Base-by-base conservation (phyloP, 2,329 filamentous ascomycete species). In the Gnomoniopsis sp. region DNA sequence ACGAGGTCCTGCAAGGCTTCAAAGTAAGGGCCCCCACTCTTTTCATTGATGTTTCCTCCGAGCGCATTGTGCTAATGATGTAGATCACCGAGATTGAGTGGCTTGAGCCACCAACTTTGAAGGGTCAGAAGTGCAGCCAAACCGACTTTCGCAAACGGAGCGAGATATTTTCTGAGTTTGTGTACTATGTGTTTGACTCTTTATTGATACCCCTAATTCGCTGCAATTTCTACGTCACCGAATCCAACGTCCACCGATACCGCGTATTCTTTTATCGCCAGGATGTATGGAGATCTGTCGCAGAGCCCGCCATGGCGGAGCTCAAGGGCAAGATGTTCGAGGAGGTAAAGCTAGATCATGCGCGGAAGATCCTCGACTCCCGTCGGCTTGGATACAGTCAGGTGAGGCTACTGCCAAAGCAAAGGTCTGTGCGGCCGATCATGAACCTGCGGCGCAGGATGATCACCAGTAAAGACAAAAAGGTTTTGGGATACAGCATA, bases 181-280 rank as follows among this genome's bases (percentile, higher is more conserved):
- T 98, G 7, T 98, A 97, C 74, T 99, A 93, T 70, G 65, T 96
- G 3, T 95, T 99, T 67, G 95, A 99, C 72, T 97, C 93, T 0
- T 79, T 97, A 22, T 70, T 99, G 57, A 89, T 98, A 66, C 93
- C 95, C 11, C 79, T 99, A 8, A 83, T 98, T 50, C 86, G 90
- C 36, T 87, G 85, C 62, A 93, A 95, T 67, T 99, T 99, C 68
- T 93, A 98, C 69, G 90, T 97, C 41, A 99, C 95, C 0, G 95
- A 99, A 71, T 95, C 92, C 0, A 92, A 86, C 63, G 79, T 80
- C 1, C 86, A 96, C 68, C 87, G 88, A 17, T 91, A 95, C 66
- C 85, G 86, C 30, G 75, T 98, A 1, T 96, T 96, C 72, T 99
- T 91, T 74, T 98, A 97, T 70, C 89, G 93, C 3, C 95, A 99